Conservation (phyloP, 148 eudicot genomes). For the Rhododendron henanense region DNA sequence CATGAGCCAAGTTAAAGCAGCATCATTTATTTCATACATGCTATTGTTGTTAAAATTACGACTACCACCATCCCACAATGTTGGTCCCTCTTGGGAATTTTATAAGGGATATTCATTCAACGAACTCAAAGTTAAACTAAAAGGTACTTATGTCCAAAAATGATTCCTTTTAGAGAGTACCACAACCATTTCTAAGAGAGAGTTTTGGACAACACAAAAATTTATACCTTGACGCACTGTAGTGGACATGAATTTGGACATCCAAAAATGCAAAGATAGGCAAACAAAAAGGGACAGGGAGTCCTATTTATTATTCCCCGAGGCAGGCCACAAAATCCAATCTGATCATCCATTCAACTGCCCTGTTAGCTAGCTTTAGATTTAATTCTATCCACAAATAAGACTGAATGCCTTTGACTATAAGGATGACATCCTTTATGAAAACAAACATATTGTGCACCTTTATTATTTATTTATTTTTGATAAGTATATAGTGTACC, state of each 20-base stretch:
- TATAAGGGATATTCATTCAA: background rate
- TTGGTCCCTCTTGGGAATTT: background rate
- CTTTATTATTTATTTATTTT: no score
- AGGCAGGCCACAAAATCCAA: background rate
- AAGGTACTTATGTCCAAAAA: background rate
- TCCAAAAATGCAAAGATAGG: background rate
- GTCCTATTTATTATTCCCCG: background rate
- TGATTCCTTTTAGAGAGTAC: background rate
- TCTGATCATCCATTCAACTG: background rate
- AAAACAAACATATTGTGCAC: background rate
- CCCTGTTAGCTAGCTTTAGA: background rate
- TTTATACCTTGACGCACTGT: background rate
- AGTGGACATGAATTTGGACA: background rate
- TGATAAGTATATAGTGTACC: no score
- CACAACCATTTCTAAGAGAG: background rate
- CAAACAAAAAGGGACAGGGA: background rate
- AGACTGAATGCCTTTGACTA: background rate
- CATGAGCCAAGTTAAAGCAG: background rate
- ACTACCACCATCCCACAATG: background rate
- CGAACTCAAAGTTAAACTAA: background rate
- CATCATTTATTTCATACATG: background rate
- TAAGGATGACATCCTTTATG: background rate
- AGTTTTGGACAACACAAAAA: background rate
- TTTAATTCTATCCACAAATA: background rate
- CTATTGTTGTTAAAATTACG: no score